Evolutionary conservation across 345 rosid genomes (phyloP).

Genomic region (Hypericum perforatum): DNA sequence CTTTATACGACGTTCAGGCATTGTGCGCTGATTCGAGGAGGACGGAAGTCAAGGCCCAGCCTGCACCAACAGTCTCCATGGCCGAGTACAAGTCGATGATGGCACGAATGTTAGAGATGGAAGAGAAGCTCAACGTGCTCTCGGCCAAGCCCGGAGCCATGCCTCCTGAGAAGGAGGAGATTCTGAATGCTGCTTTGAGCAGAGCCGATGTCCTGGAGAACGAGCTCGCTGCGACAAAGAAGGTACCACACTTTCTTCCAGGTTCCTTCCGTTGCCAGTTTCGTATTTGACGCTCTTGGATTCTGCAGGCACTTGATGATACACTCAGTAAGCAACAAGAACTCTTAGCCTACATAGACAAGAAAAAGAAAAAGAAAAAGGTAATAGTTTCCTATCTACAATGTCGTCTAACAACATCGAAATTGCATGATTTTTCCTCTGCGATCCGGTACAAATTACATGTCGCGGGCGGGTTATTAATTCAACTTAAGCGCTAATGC

Average conservation of each 20-base stretch:
- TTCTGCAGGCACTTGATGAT: conserved; percentile 38
- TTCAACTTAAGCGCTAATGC: background rate
- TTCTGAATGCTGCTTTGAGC: conserved; percentile 47
- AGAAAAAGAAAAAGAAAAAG: conserved; percentile 31
- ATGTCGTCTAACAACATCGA: too few relatives aligned
- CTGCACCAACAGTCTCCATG: conserved; percentile 29
- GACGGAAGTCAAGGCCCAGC: conserved; percentile 15
- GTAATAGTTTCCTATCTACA: conserved; percentile 7
- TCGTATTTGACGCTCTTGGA: background rate
- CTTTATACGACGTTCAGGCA: conserved; percentile 27
- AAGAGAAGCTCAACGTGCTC: conserved; percentile 44
- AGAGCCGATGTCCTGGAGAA: conserved; percentile 49
- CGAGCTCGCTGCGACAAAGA: conserved; percentile 55
- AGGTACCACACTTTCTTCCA: conserved; percentile 25
- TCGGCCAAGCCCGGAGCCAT: conserved; percentile 25
- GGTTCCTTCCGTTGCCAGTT: background rate
- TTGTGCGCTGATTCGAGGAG: conserved; percentile 26
- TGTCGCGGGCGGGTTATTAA: too few relatives aligned
- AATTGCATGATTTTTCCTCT: too few relatives aligned
- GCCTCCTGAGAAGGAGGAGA: conserved; percentile 58
- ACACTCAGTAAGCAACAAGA: conserved; percentile 25
- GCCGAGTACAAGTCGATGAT: conserved; percentile 50
- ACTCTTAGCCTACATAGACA: conserved; percentile 24
- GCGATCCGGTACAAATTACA: too few relatives aligned
- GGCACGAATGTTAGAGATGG: conserved; percentile 61